Evolutionary conservation across 1,284 basidiomycete species (phyloP), one percentile per base, ranked within the genome.

Genomic region (Lignosus rhinocerotis): DNA sequence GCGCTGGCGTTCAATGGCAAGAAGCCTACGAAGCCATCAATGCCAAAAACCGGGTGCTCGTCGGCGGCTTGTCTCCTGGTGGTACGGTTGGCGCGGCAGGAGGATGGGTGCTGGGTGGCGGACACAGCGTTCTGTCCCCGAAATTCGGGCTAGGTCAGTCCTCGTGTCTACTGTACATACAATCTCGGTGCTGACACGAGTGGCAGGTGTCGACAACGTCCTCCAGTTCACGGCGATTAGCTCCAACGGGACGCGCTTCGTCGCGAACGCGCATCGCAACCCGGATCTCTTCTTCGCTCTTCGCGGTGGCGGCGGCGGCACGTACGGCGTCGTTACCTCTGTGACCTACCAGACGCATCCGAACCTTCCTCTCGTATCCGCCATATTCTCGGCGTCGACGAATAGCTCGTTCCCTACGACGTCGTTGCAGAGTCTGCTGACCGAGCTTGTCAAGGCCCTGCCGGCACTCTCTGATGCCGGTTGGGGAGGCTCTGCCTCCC

Each of bases 241-340:
- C 9, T 67, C 78, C 1, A 64, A 68, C 34, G 79, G 78, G 10
- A 59, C 68, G 3, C 64, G 69, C 43, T 62, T 75, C 36, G 71
- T 67, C 14, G 76, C 69, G 17, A 80, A 79, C 58, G 58, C 68
- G 4, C 65, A 72, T 58, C 60, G 68, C n/a, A 69, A 79, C 61
- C 3, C 70, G 0, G 75, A 79, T 56, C 67, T 83, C 6, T 84
- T 82, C 68, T 83, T 79, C 76, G 80, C 80, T 0, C 65, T 83
- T 51, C 75, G 78, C 25, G 82, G 81, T 2, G 80, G 81, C 1
- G 81, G 81, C 1, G 79, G 78, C 4, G 70, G 76, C 4, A 79
- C 76, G 10, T 81, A 69, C 55, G 78, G 76, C 38, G 70, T 80
- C 46, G 70, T 80, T 11, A 72, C 71, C 39, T 73, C 73, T 8